Evolutionary conservation across 108 stramenopile species (phyloP), one percentile per base, ranked within the genome.

Genomic region (Ochromonas danica): DNA sequence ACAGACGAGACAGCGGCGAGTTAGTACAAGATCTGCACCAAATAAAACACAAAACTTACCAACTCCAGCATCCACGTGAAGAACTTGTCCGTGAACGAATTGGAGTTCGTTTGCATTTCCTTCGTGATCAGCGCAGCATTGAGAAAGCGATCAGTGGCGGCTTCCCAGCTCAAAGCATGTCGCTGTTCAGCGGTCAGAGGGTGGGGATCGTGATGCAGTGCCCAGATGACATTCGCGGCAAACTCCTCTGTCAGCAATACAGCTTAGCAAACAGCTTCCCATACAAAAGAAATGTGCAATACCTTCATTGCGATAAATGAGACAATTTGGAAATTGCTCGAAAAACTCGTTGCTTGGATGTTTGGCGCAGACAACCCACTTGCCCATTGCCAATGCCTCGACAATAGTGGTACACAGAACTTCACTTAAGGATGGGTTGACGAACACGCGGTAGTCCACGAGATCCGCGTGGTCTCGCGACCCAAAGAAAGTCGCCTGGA

Each of bases 381-480:
- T 95, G 31, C 93, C 93, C 96, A 97, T 97, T 36, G 96, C 96
- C 71, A 97, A 74, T 25, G 96, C 96, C 81, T 97, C 96, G 2
- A 94, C 96, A 42, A 90, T 88, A 22, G 96, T 95, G 0, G 96
- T 97, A 83, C 94, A 95, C 61, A 97, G 78, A 0, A 97, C 96
- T 86, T 97, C 96, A 1, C 90, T 87, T 30, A 91, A 85, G 62
- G 91, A 92, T 14, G 92, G 91, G 80, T 97, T 97, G 40, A 97
- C 62, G 63, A 97, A 94, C 33, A 95, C 93, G 78, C 93, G 91
- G 84, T 95, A 90, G 27, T 88, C 60, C 0, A 79, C 82, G 10
- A 97, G 80, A 70, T 85, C 72, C 14, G 91, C 90, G 88, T 97
- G 96, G 84, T 97, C 94, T 71, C 87, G 87, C 10, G 91, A 87